Base-by-base conservation (phyloP, 2,329 filamentous ascomycete species). In the Berkeleyomyces basicola region DNA sequence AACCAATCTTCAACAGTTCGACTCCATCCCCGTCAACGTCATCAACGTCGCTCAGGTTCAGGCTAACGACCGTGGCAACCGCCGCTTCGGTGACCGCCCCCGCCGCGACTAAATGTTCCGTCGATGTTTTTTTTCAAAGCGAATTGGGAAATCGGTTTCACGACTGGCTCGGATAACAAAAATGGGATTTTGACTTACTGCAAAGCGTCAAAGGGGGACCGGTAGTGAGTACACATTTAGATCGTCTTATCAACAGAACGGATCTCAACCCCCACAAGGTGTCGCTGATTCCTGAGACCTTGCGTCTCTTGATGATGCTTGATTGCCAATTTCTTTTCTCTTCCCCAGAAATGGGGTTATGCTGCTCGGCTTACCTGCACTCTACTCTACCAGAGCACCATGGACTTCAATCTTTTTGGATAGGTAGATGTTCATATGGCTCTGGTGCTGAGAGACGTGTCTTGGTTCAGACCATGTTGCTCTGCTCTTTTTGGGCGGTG, bases 11-110 rank as follows among this genome's bases (percentile, higher is more conserved):
- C 76, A 70, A 66, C 72, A 96, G 91, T 99, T 99, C 82, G 93
- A 99, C 79, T 84, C 85, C 70, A 91, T 99, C 78, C 88, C 92
- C 76, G 90, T 96, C 86, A 96, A 95, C 80, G 90, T 97, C 72
- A 85, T 95, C 71, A 79, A 86, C 70, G 90, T 99, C 70, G 82
- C 86, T 70, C 91, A 97, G 81, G 84, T 89, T 76, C 91, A 96
- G 82, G 78, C 82, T 68, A 77, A 82, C 73, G 91, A 96, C 80
- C 88, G 90, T 70, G 78, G 79, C 68, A 83, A 82, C 70, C 86
- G 87, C 74, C 83, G 88, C 74, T 91, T 88, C 79, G 40, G 44
- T 72, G 84, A 87, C 79, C 83, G 84, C 69, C 71, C 59, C 23
- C 72, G 74, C 69, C 74, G 74, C 69, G 77, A 79, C 70, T 75